Base-by-base conservation (phyloP, 306 rosid genomes). In the Lathyrus aphaca region DNA sequence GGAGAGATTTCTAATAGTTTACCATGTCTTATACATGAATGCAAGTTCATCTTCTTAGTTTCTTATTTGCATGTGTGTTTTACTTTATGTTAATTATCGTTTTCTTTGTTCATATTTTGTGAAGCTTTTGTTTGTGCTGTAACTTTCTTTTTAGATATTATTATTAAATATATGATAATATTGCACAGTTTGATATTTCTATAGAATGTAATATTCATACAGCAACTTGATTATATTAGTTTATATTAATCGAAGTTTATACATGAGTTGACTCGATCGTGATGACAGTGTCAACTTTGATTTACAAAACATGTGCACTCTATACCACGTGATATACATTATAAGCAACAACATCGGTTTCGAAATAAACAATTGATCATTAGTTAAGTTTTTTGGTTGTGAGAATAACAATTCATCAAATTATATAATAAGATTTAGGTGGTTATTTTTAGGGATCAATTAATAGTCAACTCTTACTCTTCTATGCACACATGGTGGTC, bases 321-420 rank as follows among this genome's bases (percentile, higher is more conserved):
- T 49, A 19, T 39, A 46, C 38, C 83, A 46, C 74, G 77, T 80
- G 80, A 79, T 64, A 53, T 45, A 73, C 25, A 8, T 66, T 69
- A 39, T 69, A 62, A 15, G 14, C 48, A 44, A 25, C 53, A 44
- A 25, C 37, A 59, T 48, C 50, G 17, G 21, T 48, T 3, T 10
- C 32, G 37, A 55, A 50, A 21, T 30, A 21, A 48, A n/a, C n/a
- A n/a, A n/a, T n/a, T n/a, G n/a, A n/a, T n/a, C n/a, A n/a, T n/a
- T n/a, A n/a, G n/a, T n/a, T n/a, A n/a, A n/a, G n/a, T n/a, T n/a
- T 23, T 23, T 23, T 3, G 27, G 3, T 23, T 23, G 3, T 23
- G 27, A 23, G 27, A 23, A 23, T 23, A 3, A 69, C 9, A 63
- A 44, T 21, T 73, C 30, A 68, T 45, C 58, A 12, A 19, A 12